These are phyloP conservation scores for Chenopodium suecicum DNA, from an alignment of 148 eudicot genomes.

Conservation along the genomic window DNA sequence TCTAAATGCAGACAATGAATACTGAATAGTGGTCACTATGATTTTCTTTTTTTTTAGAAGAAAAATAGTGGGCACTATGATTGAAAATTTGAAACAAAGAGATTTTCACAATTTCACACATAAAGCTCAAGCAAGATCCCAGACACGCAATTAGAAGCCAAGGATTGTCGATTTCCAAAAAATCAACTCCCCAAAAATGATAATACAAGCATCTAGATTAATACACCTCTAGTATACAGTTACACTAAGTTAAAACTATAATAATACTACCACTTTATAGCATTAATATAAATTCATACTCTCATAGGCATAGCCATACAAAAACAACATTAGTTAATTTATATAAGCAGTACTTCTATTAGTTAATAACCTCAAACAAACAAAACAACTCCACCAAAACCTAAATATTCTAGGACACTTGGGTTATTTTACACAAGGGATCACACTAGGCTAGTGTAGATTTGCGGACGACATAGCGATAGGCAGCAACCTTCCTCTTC, in stretches of 20 bases:
- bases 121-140: background rate
- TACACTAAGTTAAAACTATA: background rate
- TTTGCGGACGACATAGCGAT: constrained; percentile 74
- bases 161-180: background rate
- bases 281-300: background rate
- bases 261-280: background rate
- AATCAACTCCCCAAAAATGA: background rate
- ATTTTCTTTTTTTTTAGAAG: too few species aligned
- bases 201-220: background rate
- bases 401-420: constrained; percentile 4
- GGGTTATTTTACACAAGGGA: background rate
- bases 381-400: constrained; percentile 16
- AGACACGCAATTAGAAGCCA: background rate
- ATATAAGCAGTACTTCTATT: background rate
- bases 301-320: constrained; percentile 9
- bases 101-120: too few species aligned
- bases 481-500: constrained; percentile 77
- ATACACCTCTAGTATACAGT: background rate
- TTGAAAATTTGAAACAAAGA: too few species aligned
- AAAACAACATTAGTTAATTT: constrained; percentile 1
- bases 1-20: too few species aligned
- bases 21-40: too few species aligned
- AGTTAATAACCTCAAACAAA: constrained; percentile 22
- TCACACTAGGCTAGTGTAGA: constrained; percentile 25
- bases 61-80: too few species aligned